Evolutionary conservation across 495 filamentous ascomycete genomes (phyloP), one percentile per base, ranked within the genome.

Genomic region (Aspergillus wentii): DNA sequence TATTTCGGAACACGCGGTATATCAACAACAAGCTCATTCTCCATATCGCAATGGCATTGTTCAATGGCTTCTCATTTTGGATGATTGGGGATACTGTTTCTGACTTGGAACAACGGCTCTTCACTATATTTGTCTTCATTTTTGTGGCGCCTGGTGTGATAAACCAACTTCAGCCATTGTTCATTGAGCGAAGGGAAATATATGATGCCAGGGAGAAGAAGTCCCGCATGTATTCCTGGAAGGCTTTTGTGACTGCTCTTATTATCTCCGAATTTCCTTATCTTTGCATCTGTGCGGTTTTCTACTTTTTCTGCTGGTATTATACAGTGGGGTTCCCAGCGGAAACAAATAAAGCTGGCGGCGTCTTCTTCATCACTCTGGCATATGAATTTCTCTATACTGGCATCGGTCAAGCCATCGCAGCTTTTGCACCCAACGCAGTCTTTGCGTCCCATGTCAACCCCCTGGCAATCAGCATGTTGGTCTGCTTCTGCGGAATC

Each of bases 1-100:
- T 82, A 38, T 85, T 69, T 72, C 71, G 82, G 34, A 62, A 76
- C 48, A 63, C 72, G 32, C 76, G 71, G 46, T 86, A 90, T 59
- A 53, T 78, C 29, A 80, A 79, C 56, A 79, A 78, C 41, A 84
- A 83, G 54, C 55, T 84, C 18, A 50, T 55, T 1, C 34, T 62
- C 3, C 62, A 64, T 28, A 54, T 70, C 16, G 55, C 52, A 1
- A 56, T 53, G 1, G 61, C 61, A n/a, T 33, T 68, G 5, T 58
- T 70, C 39, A 70, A 66, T 38, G 64, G 66, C 4, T 68, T 70
- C 35, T 62, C 62, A 0, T 70, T 68, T 53, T 70, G 59, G 59
- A 64, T 52, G 49, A 60, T 64, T 17, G 52, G 53, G 0, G 44
- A 58, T 17, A 50, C 33, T 10, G 45, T 67, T 8, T 27, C 34